Evolutionary conservation across 345 rosid species (phyloP).

Genomic region (Eucalyptus rudis): DNA sequence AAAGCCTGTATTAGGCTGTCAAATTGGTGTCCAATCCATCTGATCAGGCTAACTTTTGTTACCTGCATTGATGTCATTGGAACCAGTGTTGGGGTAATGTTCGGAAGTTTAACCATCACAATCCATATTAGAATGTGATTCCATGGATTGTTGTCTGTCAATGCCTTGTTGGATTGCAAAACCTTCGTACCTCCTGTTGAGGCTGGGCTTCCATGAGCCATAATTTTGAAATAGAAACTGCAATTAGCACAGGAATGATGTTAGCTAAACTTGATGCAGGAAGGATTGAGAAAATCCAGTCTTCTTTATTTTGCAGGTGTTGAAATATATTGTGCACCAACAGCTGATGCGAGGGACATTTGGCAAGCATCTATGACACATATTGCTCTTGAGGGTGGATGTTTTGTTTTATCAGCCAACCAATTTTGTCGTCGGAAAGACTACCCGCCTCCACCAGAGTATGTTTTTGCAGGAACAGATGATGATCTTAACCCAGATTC

Average conservation of each 20-base stretch:
- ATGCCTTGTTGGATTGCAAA: background rate
- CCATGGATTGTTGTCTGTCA: background rate
- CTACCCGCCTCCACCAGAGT: conserved; percentile 87
- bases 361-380: conserved; percentile 94
- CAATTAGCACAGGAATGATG: background rate
- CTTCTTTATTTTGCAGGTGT: conserved; percentile 21
- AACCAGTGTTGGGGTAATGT: background rate
- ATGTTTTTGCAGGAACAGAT: conserved; percentile 51
- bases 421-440: conserved; percentile 85
- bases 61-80: background rate
- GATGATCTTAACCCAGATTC: conserved; percentile 62
- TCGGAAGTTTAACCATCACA: background rate
- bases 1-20: background rate
- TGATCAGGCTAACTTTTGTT: background rate
- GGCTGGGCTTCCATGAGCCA: background rate
- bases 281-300: background rate
- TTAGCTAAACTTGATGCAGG: background rate
- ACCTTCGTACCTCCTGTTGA: background rate
- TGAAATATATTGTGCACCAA: conserved; percentile 93
- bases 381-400: conserved; percentile 96
- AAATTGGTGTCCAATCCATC: background rate
- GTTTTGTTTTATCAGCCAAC: conserved; percentile 82
- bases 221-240: background rate
- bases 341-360: conserved; percentile 74
- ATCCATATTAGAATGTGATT: background rate